Evolutionary conservation across 1,284 basidiomycete genomes (phyloP).

Genomic region (Sanghuangporus sanghuang): DNA sequence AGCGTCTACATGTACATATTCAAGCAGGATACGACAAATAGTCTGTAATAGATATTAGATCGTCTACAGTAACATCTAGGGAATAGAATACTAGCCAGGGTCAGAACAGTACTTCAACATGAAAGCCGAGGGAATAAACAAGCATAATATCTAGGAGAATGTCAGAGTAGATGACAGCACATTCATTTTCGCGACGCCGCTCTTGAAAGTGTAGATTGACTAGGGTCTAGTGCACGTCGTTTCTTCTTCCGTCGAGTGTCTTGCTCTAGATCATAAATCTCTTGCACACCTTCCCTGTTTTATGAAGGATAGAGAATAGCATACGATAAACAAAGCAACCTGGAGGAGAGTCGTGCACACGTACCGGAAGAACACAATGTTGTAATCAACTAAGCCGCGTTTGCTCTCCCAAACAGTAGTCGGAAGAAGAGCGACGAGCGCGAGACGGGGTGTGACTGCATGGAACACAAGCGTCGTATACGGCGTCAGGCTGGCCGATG

Average conservation of each 20-base stretch:
- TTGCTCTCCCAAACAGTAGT: constrained; percentile 75
- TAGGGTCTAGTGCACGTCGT: background rate
- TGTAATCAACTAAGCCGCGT: constrained; percentile 86
- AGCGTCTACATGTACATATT: too few species aligned
- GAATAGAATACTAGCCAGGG: background rate
- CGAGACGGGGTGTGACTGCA: constrained; percentile 77
- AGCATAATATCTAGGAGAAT: background rate
- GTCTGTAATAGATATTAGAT: background rate
- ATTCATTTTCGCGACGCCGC: constrained; percentile 5
- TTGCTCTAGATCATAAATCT: constrained; percentile 68
- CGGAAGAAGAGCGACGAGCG: constrained; percentile 77
- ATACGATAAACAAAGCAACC: background rate
- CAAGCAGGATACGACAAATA: too few species aligned
- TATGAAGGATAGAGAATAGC: background rate
- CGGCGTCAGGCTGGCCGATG: constrained; percentile 53
- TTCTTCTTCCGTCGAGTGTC: constrained; percentile 33
- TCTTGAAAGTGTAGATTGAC: background rate
- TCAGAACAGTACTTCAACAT: background rate
- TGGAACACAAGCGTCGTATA: constrained; percentile 85
- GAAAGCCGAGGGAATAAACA: background rate
- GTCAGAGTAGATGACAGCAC: background rate
- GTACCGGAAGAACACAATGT: constrained; percentile 74
- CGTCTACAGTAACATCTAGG: background rate
- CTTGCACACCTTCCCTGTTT: constrained; percentile 62
- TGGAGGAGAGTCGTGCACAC: background rate